Conservation (phyloP, 2,329 filamentous ascomycete genomes). For the Fusarium annulatum region DNA sequence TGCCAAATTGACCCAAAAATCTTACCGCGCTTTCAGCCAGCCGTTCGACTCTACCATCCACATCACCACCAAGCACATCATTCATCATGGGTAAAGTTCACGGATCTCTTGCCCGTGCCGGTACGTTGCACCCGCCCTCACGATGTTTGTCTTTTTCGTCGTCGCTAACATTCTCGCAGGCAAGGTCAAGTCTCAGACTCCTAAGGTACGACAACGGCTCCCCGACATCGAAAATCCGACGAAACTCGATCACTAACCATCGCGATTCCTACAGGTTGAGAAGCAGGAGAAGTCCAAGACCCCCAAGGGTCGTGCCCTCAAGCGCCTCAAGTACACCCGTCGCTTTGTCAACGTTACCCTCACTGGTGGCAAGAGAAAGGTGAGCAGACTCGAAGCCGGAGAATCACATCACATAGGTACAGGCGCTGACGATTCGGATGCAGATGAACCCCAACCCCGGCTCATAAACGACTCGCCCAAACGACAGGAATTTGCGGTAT, state of each 20-base stretch:
- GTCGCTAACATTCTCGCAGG: constrained; percentile 74
- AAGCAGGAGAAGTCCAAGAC: constrained; percentile 95
- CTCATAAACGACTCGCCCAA: constrained; percentile 61
- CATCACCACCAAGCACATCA: constrained; percentile 53
- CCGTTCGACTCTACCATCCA: constrained; percentile 48
- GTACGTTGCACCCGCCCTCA: constrained; percentile 49
- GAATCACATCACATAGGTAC: neutral
- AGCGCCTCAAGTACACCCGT: constrained; percentile 95
- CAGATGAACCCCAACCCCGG: constrained; percentile 91
- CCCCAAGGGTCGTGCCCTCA: constrained; percentile 97
- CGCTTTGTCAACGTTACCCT: constrained; percentile 98
- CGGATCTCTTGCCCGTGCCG: constrained; percentile 91
- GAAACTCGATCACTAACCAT: constrained; percentile 49
- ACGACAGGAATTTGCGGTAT: constrained; percentile 43
- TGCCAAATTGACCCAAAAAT: constrained; percentile 53
- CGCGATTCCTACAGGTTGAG: constrained; percentile 71
- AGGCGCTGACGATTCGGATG: constrained; percentile 51
- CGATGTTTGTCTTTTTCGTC: constrained; percentile 9
- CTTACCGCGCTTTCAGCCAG: constrained; percentile 40
- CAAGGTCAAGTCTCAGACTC: constrained; percentile 98
- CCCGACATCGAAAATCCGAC: constrained; percentile 39
- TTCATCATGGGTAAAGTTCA: constrained; percentile 90
- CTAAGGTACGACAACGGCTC: constrained; percentile 73
- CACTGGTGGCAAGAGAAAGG: constrained; percentile 98
- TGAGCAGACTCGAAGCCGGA: constrained; percentile 55